Conservation (phyloP, 2,329 filamentous ascomycete genomes). For the Cladosporium sp. region DNA sequence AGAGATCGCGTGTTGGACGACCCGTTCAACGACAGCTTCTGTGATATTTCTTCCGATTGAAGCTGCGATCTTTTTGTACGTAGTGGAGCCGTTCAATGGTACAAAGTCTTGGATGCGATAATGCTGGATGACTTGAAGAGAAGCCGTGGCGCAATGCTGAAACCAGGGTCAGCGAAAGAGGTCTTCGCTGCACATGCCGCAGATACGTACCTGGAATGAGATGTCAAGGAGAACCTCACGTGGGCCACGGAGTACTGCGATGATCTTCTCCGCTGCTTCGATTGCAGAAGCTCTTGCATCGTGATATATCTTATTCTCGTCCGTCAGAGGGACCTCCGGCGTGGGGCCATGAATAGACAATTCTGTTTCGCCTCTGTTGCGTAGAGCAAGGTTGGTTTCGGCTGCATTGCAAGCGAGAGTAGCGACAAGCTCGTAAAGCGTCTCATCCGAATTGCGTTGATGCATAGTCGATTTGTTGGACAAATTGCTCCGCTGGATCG, state of each 20-base stretch:
- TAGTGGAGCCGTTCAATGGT: not conserved
- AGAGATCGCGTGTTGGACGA: not conserved
- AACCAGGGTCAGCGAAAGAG: not conserved
- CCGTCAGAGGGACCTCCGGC: not conserved
- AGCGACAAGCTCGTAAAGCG: not conserved
- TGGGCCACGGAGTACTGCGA: constrained; percentile 1
- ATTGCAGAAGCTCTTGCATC: constrained; percentile 4
- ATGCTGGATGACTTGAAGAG: not conserved
- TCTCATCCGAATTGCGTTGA: not conserved
- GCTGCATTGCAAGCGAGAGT: not conserved
- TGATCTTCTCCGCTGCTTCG: constrained; percentile 11
- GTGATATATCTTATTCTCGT: not conserved
- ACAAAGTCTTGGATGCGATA: not conserved
- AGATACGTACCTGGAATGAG: constrained; percentile 23
- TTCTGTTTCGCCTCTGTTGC: not conserved
- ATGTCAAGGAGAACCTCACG: constrained; percentile 3
- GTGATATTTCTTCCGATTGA: not conserved
- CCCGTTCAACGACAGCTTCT: not conserved
- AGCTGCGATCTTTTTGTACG: not conserved
- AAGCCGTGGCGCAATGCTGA: not conserved
- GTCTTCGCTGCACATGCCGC: not conserved
- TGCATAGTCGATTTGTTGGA: not conserved
- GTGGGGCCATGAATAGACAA: not conserved
- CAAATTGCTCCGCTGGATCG: too few species aligned
- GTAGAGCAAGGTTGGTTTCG: not conserved